These are phyloP conservation scores for Ogataea minuta DNA, from an alignment of 805 yeast genomes.

Conservation along the genomic window DNA sequence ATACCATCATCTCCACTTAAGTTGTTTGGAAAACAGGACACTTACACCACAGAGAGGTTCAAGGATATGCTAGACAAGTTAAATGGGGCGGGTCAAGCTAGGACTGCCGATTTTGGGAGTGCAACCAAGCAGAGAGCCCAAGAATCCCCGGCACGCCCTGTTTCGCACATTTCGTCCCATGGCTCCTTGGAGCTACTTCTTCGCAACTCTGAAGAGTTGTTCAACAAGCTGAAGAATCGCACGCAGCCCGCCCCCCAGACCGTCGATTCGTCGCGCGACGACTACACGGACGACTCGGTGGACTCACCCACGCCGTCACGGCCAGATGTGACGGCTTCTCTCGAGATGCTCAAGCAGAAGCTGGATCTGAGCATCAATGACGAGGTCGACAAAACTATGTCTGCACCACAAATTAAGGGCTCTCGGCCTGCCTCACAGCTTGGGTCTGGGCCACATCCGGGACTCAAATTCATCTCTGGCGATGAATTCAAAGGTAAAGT, in stretches of 20 bases:
- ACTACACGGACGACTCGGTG: constrained; percentile 14
- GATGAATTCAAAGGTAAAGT: constrained; percentile 32
- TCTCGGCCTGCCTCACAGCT: not conserved
- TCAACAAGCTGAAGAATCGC: constrained; percentile 24
- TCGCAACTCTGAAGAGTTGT: constrained; percentile 27
- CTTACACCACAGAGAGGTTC: constrained; percentile 31
- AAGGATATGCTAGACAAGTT: constrained; percentile 25
- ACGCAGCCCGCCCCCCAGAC: constrained; percentile 15
- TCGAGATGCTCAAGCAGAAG: constrained; percentile 20
- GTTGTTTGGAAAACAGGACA: constrained; percentile 32
- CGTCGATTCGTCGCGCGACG: constrained; percentile 6
- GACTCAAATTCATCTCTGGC: constrained; percentile 33
- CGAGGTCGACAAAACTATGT: constrained; percentile 13
- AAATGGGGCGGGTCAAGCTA: constrained; percentile 21
- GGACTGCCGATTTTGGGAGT: constrained; percentile 23
- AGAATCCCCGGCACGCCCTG: constrained; percentile 11
- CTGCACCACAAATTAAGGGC: constrained; percentile 21
- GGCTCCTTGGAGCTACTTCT: constrained; percentile 24
- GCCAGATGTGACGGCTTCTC: constrained; percentile 22
- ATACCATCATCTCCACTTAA: constrained; percentile 33
- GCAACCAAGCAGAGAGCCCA: constrained; percentile 17
- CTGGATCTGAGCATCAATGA: constrained; percentile 15
- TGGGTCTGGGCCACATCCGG: constrained; percentile 18
- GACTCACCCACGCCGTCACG: constrained; percentile 19
- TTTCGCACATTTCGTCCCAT: constrained; percentile 22